Evolutionary conservation across 371 early-diverging fungal genomes (phyloP), one percentile per base, ranked within the genome.

Genomic region (Batkoa obscura): DNA sequence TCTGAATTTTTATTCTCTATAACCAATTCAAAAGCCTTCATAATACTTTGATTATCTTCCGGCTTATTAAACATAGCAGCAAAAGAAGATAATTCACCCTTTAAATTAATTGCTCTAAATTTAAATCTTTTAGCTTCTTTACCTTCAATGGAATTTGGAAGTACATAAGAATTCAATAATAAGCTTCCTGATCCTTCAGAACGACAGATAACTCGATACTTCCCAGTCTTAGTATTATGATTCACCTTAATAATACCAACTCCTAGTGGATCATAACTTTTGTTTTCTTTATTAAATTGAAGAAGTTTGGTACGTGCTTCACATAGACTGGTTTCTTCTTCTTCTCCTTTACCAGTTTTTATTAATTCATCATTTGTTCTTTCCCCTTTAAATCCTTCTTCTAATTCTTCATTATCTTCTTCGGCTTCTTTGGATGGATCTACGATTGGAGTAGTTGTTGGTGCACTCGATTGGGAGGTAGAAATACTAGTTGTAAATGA

Each of bases 201-300:
- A 10, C 48, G 48, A 30, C 48, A 47, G n/a, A 47, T 30, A 15
- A 47, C 15, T 8, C 48, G 48, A 9, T n/a, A 8, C 10, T 32
- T 15, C 48, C 30, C 15, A 6, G 48, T 9, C 9, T 9, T 30
- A 10, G 0, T 15, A 47, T 47, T 15, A 30, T 32, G 31, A 30
- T 47, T 47, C 23, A 47, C 48, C 31, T 47, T 47, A 15, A 47
- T 15, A 47, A 47, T 47, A 30, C 48, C 48, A 12, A 47, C 48
- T 30, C 48, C 48, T 6, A 47, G 12, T 23, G 15, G 23, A 15
- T 47, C 31, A n/a, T 47, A 47, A 12, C 23, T 32, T n/a, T 47
- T 47, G 0, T 9, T 47, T 12, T 15, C 6, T 15, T 10, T 32
- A 47, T 47, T 32, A 12, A 47, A 47, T 6, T 6, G 9, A 10